Base-by-base conservation (phyloP, 2,329 filamentous ascomycete genomes). In the Cordyceps militaris region DNA sequence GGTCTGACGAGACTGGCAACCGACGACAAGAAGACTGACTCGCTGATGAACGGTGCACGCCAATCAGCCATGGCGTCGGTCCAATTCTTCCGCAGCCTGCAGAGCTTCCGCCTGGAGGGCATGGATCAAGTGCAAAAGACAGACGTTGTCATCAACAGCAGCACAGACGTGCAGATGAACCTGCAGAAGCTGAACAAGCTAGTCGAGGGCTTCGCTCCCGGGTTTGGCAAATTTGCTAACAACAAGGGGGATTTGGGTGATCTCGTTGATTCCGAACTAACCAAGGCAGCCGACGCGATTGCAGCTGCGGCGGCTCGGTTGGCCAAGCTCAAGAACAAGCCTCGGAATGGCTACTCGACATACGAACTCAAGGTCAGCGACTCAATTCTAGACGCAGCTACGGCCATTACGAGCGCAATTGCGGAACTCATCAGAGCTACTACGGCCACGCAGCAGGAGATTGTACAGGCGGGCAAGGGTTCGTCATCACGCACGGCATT, bases 291-390 rank as follows among this genome's bases (percentile, higher is more conserved):
- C 2, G 90, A 96, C 68, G 94, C 94, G 58, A 97, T 99, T 66
- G 91, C 93, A 8, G 93, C 92, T 11, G 94, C 94, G 0, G 89
- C 91, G 0, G 89, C 91, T 57, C 88, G 94, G 54, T 82, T 99
- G 24, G 88, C 88, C 60, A 97, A 95, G 74, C 80, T 99, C 63
- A 92, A 86, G 81, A 97, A 92, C 76, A 97, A 97, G 79, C 91
- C 92, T n/a, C 85, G 91, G 57, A 94, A 97, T 65, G 88, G 89
- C 13, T 97, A 93, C 78, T 92, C 91, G 7, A 97, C 93, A 0
- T 97, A 97, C 73, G 93, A 97, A 74, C 83, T 99, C 62, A 91
- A 89, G 71, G 95, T 99, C 65, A 91, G 97, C 75, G 94, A 97
- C 70, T 89, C 88, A 1, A 97, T 99, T 63, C 80, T 99, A 49